Conservation (phyloP, 1,284 basidiomycete genomes). For the Rhodotorula glutinis region DNA sequence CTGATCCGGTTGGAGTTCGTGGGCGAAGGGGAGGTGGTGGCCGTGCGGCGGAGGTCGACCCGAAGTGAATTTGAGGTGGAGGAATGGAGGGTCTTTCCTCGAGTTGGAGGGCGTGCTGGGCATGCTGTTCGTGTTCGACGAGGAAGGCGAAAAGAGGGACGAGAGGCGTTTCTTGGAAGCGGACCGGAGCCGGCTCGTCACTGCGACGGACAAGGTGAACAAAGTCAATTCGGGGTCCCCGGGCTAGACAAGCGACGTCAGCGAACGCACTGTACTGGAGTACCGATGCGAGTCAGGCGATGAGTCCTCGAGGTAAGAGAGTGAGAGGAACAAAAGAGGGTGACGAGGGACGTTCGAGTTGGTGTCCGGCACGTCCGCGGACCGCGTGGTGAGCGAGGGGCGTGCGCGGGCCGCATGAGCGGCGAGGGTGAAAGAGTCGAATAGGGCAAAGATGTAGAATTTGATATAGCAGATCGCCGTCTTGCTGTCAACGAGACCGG, state of each 20-base stretch:
- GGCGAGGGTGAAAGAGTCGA: too few relatives aligned
- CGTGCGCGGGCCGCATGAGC: too few relatives aligned
- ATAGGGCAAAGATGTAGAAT: too few relatives aligned
- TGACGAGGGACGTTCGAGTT: too few relatives aligned
- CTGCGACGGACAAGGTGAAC: not conserved
- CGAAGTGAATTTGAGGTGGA: conserved; percentile 28
- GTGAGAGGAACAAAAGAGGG: not conserved
- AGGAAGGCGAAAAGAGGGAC: conserved; percentile 13
- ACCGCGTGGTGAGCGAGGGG: not conserved
- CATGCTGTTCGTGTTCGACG: conserved; percentile 2
- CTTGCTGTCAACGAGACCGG: too few relatives aligned
- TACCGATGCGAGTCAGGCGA: not conserved
- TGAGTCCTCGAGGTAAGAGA: not conserved
- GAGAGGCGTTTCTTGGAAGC: conserved; percentile 24
- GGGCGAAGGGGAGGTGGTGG: conserved; percentile 7
- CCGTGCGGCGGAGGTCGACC: conserved; percentile 21
- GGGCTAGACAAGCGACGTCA: not conserved
- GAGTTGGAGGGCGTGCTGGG: not conserved
- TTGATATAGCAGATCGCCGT: too few relatives aligned
- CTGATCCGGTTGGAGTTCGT: conserved; percentile 16
- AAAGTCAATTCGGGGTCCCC: not conserved
- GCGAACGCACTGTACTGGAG: not conserved
- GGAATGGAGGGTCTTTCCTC: not conserved
- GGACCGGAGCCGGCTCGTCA: conserved; percentile 10
- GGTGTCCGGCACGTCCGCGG: too few relatives aligned